A percentile compares a stretch with the other conserved stretches of the same genome.
Evolutionary conservation across 306 rosid species (phyloP).

Genomic region (Rosa rugosa): DNA sequence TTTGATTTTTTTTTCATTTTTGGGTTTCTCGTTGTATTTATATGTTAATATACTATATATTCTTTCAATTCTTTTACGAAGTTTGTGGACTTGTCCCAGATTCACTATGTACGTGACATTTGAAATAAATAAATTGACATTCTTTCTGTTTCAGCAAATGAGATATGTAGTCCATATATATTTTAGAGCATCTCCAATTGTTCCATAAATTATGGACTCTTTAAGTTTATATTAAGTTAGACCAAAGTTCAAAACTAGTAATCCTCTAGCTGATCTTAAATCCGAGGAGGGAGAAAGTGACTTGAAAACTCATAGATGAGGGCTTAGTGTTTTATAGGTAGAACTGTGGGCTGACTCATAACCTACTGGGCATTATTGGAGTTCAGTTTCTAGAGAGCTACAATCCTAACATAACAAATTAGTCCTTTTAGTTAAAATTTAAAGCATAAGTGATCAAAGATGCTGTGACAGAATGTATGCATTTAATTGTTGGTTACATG

Average conservation of each 20-base stretch:
- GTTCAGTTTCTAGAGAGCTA: no score
- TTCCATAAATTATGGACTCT: background rate
- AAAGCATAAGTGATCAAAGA: background rate
- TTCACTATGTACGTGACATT: background rate
- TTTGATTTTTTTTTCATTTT: background rate
- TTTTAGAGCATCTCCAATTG: background rate
- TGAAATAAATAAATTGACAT: background rate
- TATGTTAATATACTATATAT: slow-evolving; percentile 1
- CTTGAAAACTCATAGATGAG: background rate
- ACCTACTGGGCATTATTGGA: background rate
- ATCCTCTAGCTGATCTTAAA: background rate
- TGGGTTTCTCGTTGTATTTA: background rate
- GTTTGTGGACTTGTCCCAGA: background rate
- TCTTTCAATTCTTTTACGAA: slow-evolving; percentile 31
- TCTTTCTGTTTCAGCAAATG: background rate
- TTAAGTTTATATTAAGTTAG: background rate
- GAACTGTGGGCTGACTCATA: no score
- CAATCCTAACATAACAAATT: background rate
- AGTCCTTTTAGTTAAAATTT: background rate
- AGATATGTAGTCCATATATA: background rate
- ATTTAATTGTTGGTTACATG: background rate
- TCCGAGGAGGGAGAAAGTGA: background rate
- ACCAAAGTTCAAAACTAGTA: background rate
- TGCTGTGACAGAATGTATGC: background rate
- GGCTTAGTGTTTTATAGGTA: background rate